Conservation (phyloP, 2,329 filamentous ascomycete species). For the Aspergillus bombycis region DNA sequence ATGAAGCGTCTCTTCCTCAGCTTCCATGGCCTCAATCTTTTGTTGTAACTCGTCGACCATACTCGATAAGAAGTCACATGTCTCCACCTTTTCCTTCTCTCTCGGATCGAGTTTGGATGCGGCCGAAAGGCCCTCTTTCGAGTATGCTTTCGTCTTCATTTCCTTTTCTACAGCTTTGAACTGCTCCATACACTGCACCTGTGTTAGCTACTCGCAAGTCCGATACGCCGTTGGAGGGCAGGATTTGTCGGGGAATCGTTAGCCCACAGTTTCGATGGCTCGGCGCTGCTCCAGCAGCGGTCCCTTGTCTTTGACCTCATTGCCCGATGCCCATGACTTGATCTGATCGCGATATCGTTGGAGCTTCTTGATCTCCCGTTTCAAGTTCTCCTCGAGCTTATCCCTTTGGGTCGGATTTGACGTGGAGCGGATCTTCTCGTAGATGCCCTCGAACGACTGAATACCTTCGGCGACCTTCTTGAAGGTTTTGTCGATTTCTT, state of each 20-base stretch:
- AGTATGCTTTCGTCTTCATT: slow-evolving; percentile 99
- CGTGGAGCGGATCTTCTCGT: slow-evolving; percentile 95
- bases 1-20: slow-evolving; percentile 83
- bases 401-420: slow-evolving; percentile 95
- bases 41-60: slow-evolving; percentile 93
- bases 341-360: slow-evolving; percentile 97
- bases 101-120: slow-evolving; percentile 95
- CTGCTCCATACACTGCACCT: slow-evolving; percentile 75
- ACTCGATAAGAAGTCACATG: slow-evolving; percentile 79
- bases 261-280: slow-evolving; percentile 87
- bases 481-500: slow-evolving; percentile 99
- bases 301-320: slow-evolving; percentile 99
- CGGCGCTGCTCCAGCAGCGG: slow-evolving; percentile 91
- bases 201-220: slow-evolving; percentile 28
- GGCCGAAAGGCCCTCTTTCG: slow-evolving; percentile 92
- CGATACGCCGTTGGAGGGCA: slow-evolving; percentile 12
- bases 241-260: slow-evolving; percentile 13
- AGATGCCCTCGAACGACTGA: slow-evolving; percentile 87
- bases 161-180: slow-evolving; percentile 99
- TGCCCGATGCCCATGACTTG: slow-evolving; percentile 98
- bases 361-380: slow-evolving; percentile 99
- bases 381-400: slow-evolving; percentile 96
- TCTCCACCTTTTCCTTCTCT: slow-evolving; percentile 90
- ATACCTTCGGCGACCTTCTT: slow-evolving; percentile 97
- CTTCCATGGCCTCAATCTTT: slow-evolving; percentile 90